These are phyloP conservation scores for Alternaria dauci DNA, from an alignment of 2,329 filamentous ascomycete species.

Conservation along the genomic window DNA sequence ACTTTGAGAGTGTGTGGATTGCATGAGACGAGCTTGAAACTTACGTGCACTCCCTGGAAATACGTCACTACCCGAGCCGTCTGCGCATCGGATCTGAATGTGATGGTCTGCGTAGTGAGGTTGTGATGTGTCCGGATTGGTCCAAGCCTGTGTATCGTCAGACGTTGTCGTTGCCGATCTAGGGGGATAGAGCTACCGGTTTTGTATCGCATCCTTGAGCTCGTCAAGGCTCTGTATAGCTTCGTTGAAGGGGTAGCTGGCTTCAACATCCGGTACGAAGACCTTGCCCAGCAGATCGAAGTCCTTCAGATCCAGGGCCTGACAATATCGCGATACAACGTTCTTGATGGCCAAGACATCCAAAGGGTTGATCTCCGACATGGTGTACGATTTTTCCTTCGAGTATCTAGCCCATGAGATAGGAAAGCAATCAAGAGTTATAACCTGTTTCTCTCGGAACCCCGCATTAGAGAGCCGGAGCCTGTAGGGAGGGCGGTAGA, in stretches of 20 bases:
- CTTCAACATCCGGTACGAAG: constrained; percentile 52
- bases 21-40: background rate
- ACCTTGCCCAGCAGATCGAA: constrained; percentile 51
- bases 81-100: constrained; percentile 39
- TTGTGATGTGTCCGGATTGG: constrained; percentile 54
- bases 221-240: constrained; percentile 46
- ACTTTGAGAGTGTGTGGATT: background rate
- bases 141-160: constrained; percentile 42
- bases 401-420: background rate
- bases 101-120: constrained; percentile 54
- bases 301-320: constrained; percentile 55
- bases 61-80: constrained; percentile 51
- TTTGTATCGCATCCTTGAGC: constrained; percentile 45
- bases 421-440: constrained; percentile 3
- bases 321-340: constrained; percentile 54
- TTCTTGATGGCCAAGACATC: constrained; percentile 54
- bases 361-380: constrained; percentile 32
- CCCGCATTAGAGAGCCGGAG: constrained; percentile 14
- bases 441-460: constrained; percentile 15
- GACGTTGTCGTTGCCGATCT: background rate
- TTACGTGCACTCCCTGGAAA: constrained; percentile 52
- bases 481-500: background rate
- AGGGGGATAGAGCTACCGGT: constrained; percentile 33
- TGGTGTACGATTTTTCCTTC: background rate
- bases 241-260: constrained; percentile 52